Conservation (phyloP, 2,329 filamentous ascomycete genomes). For the Xylaria sp. region DNA sequence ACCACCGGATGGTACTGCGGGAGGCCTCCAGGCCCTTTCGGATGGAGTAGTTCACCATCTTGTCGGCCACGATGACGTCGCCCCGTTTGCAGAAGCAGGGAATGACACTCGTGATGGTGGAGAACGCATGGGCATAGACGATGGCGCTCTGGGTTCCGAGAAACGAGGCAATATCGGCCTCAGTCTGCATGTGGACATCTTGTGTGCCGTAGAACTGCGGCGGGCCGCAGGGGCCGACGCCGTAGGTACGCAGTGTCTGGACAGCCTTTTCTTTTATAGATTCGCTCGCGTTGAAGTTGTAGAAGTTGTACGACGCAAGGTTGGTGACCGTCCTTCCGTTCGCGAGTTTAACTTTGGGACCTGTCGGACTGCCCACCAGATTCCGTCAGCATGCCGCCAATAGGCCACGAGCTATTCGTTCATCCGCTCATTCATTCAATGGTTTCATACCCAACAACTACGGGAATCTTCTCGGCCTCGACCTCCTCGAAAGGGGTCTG, state of each 20-base stretch:
- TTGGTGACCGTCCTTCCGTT: constrained; percentile 93
- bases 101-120: constrained; percentile 95
- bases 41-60: constrained; percentile 91
- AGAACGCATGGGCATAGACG: constrained; percentile 95
- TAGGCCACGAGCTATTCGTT: not conserved
- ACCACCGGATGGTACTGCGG: constrained; percentile 91
- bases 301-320: constrained; percentile 95
- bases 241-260: constrained; percentile 91
- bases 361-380: constrained; percentile 74
- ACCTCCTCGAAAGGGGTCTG: constrained; percentile 79
- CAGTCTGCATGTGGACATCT: constrained; percentile 97
- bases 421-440: not conserved
- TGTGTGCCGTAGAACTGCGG: constrained; percentile 99
- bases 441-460: constrained; percentile 81
- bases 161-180: constrained; percentile 91
- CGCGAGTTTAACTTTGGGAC: constrained; percentile 87
- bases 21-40: constrained; percentile 95
- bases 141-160: constrained; percentile 90
- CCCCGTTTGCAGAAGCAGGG: constrained; percentile 97
- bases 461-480: constrained; percentile 84
- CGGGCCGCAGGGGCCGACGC: constrained; percentile 94
- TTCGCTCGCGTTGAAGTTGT: constrained; percentile 95
- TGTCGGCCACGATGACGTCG: constrained; percentile 96
- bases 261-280: constrained; percentile 95
- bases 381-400: constrained; percentile 17